Conservation (phyloP, 1,284 basidiomycete species). For the Heterobasidion parviporum region DNA sequence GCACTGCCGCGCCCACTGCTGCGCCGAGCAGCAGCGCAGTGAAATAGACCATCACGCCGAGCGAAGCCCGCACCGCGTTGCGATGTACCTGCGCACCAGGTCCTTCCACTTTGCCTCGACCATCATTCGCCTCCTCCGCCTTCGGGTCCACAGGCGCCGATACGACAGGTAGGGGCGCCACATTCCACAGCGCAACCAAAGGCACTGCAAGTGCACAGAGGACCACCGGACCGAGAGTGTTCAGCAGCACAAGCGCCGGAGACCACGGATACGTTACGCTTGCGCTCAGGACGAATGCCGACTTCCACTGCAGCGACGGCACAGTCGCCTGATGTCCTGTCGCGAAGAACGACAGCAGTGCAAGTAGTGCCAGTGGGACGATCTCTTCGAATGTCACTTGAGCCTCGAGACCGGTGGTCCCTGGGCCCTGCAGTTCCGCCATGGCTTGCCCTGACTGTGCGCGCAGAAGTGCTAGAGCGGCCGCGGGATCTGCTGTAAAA, state of each 20-base stretch:
- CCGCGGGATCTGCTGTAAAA: conserved; percentile 37
- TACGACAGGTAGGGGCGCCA: conserved; percentile 21
- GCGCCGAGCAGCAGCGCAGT: conserved; percentile 59
- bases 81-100: conserved; percentile 6
- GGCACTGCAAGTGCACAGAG: conserved; percentile 61
- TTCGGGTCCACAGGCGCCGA: neutral
- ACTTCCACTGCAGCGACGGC: conserved; percentile 92
- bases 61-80: conserved; percentile 37
- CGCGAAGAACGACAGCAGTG: conserved; percentile 70
- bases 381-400: conserved; percentile 53
- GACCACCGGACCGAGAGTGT: conserved; percentile 71
- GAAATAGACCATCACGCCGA: conserved; percentile 71
- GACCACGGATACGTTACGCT: conserved; percentile 71
- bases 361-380: conserved; percentile 69
- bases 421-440: neutral
- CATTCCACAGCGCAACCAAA: conserved; percentile 83
- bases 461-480: conserved; percentile 26
- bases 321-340: conserved; percentile 93
- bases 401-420: conserved; percentile 17
- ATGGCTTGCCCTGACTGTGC: neutral
- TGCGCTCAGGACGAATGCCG: conserved; percentile 74
- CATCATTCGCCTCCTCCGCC: too few relatives aligned
- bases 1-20: conserved; percentile 66
- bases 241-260: conserved; percentile 71
- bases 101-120: too few relatives aligned